Evolutionary conservation across 257 asterid genomes (phyloP).

Genomic region (Nyctanthes arbortristis): DNA sequence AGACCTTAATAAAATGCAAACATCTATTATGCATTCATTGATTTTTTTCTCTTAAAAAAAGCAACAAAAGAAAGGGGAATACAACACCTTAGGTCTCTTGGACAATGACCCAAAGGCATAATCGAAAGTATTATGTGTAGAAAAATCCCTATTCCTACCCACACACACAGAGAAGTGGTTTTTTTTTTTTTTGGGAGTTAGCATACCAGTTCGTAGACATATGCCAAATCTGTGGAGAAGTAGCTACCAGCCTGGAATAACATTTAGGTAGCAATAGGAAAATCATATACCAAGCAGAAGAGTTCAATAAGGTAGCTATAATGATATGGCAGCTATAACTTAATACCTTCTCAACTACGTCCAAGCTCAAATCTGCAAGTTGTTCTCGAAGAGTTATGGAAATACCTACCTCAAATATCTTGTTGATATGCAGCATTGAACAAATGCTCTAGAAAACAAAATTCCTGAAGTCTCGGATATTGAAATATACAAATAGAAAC

Average conservation of each 20-base stretch:
- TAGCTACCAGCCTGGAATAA: conserved; percentile 65
- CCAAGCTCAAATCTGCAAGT: conserved; percentile 63
- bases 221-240: conserved; percentile 77
- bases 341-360: conserved; percentile 71
- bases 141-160: conserved; percentile 13
- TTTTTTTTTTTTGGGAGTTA: too few relatives aligned
- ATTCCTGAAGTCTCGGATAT: not conserved
- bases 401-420: conserved; percentile 90
- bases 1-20: not conserved
- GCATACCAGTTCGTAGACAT: conserved; percentile 83
- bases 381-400: conserved; percentile 75
- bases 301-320: conserved; percentile 5
- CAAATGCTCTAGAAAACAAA: conserved; percentile 68
- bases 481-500: conserved; percentile 12
- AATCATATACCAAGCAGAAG: conserved; percentile 1
- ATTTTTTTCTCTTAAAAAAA: not conserved
- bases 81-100: not conserved
- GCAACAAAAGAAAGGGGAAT: too few relatives aligned
- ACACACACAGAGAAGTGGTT: too few relatives aligned
- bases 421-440: conserved; percentile 84
- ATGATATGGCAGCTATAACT: conserved; percentile 6
- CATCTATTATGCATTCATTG: not conserved
- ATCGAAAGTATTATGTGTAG: conserved; percentile 16
- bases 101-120: conserved; percentile 3
- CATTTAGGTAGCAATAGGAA: conserved; percentile 12